These are phyloP conservation scores for Cadophora luteo-olivacea DNA, from an alignment of 2,329 filamentous ascomycete species.

Conservation along the genomic window DNA sequence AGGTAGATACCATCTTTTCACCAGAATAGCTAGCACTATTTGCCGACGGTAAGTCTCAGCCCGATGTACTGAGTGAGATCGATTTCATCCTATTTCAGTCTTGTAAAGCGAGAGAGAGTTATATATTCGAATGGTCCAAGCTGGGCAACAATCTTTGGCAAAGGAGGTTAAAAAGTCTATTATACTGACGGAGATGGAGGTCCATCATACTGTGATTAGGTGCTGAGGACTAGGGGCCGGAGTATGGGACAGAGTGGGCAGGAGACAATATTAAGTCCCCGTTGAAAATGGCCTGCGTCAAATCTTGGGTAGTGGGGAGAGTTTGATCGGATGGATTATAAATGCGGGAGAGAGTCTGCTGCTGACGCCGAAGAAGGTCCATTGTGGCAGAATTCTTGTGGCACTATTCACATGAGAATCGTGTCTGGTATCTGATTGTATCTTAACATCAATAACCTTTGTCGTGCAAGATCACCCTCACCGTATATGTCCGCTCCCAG, in stretches of 20 bases:
- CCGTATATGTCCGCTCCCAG: too few species aligned
- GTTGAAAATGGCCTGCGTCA: too few species aligned
- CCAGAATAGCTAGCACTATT: background rate
- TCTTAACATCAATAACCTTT: too few species aligned
- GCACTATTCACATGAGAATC: too few species aligned
- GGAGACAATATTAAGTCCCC: too few species aligned
- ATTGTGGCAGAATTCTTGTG: too few species aligned
- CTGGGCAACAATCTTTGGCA: background rate
- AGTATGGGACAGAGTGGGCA: background rate
- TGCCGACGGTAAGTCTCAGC: background rate
- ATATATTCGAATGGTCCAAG: background rate
- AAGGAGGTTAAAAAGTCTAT: background rate
- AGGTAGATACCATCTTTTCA: background rate
- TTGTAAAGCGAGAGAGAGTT: background rate
- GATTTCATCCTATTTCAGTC: background rate
- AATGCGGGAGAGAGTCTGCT: too few species aligned
- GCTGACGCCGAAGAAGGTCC: too few species aligned
- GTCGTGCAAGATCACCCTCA: too few species aligned
- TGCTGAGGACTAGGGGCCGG: background rate
- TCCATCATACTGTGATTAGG: background rate
- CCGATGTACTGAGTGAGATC: background rate
- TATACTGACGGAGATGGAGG: background rate
- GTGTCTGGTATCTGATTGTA: too few species aligned
- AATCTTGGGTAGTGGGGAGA: too few species aligned
- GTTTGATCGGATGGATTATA: too few species aligned